Conservation (phyloP, 1,284 basidiomycete genomes). For the Tilletia walkeri region DNA sequence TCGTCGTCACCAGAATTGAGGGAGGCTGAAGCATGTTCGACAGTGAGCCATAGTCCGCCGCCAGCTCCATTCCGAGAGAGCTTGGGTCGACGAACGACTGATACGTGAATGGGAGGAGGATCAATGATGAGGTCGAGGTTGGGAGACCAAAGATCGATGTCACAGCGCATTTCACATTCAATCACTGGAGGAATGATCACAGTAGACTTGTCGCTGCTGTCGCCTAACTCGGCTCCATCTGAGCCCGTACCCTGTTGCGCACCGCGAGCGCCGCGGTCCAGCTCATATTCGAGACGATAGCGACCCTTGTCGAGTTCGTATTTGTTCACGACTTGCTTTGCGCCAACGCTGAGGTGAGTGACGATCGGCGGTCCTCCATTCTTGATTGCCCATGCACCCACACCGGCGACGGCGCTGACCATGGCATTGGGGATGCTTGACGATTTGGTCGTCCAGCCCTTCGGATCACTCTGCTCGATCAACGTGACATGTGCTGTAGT, state of each 20-base stretch:
- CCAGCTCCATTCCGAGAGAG: conserved; percentile 72
- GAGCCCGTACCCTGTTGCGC: conserved; percentile 22
- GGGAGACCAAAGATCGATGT: conserved; percentile 83
- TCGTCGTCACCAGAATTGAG: conserved; percentile 32
- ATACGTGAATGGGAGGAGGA: conserved; percentile 82
- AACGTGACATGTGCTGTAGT: conserved; percentile 91
- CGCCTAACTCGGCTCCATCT: background rate
- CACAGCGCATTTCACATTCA: conserved; percentile 92
- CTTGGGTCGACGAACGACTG: conserved; percentile 80
- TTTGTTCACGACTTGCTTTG: conserved; percentile 69
- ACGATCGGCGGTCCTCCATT: conserved; percentile 87
- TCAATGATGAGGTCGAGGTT: conserved; percentile 88
- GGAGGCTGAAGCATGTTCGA: conserved; percentile 78
- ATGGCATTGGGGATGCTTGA: conserved; percentile 56
- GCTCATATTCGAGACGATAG: conserved; percentile 82
- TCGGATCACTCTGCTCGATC: conserved; percentile 93
- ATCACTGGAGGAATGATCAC: conserved; percentile 59
- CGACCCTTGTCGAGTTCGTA: conserved; percentile 84
- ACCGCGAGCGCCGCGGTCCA: conserved; percentile 58
- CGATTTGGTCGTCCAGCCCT: conserved; percentile 94
- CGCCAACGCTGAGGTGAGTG: conserved; percentile 72
- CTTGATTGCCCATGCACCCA: conserved; percentile 89
- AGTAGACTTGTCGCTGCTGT: background rate
- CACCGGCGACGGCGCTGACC: conserved; percentile 67
- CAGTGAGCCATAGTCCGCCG: conserved; percentile 92